Base-by-base conservation (phyloP, 2,329 filamentous ascomycete species). In the Penicillium aurantiogriseum region DNA sequence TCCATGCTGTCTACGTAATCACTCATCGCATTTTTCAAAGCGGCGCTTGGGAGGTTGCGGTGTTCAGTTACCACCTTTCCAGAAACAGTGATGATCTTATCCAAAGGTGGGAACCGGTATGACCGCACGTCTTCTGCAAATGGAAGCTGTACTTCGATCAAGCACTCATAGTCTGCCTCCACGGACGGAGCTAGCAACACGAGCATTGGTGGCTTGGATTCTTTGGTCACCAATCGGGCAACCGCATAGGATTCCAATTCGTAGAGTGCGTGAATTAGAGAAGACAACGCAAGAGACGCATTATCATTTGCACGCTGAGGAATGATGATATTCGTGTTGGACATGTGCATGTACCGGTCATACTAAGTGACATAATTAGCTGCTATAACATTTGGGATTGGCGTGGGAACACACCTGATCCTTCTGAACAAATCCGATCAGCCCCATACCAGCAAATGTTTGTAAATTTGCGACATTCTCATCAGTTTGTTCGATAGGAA, bases 1-100 rank as follows among this genome's bases (percentile, higher is more conserved):
- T 97, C 92, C 93, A 99, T 96, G 8, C 85, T 86, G 71, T 97
- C 91, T 8, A 99, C 91, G 65, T 93, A 97, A 62, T 91, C 86
- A 71, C 87, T 88, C 92, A 99, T 97, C 1, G 91, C 88, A 48
- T 88, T 78, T 53, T 85, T 82, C 25, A 99, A 81, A 33, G 90
- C 85, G 2, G 89, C 82, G 10, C 80, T 87, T 0, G 94, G 94
- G 2, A 99, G 80, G 58, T 95, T 87, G 36, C 91, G 88, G 68
- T 99, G 92, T 66, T 93, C 87, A 11, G 85, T 90, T 48, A 97
- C 79, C 9, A 84, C 83, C 62, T 90, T 89, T 1, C 93, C 93
- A 11, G 87, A 91, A n/a, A 95, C 83, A 0, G 92, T 97, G 58
- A 96, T 78, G 29, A 97, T 88, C 60, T 85, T 89, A 71, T 96